Conservation (phyloP, 441 rosid genomes). For the Adansonia gregorii region DNA sequence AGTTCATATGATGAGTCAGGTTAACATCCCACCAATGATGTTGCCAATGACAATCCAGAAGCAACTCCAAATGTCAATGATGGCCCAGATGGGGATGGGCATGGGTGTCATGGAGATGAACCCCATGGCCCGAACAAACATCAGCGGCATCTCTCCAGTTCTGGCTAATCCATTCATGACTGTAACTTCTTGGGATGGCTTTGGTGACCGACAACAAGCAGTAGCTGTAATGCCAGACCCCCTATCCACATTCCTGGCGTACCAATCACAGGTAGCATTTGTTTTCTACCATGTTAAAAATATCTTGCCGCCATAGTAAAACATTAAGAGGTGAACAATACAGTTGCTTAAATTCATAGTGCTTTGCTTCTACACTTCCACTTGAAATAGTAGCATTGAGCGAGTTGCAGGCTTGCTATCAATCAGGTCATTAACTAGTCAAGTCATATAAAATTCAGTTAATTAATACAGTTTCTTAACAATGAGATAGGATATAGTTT, state of each 20-base stretch:
- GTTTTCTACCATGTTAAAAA: neutral
- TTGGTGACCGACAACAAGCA: constrained; percentile 42
- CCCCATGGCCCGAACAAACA: constrained; percentile 51
- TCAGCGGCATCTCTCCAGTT: constrained; percentile 47
- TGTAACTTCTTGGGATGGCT: constrained; percentile 62
- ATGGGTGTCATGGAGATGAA: constrained; percentile 59
- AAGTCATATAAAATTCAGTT: too few species aligned
- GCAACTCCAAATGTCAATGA: constrained; percentile 76
- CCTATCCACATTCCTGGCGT: constrained; percentile 65
- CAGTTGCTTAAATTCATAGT: too few species aligned
- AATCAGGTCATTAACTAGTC: too few species aligned
- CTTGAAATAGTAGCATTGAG: too few species aligned
- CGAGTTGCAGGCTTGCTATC: too few species aligned
- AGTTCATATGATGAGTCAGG: constrained; percentile 75
- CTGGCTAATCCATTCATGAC: constrained; percentile 63
- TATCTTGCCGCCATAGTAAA: neutral
- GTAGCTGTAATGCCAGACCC: constrained; percentile 54
- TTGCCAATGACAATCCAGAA: constrained; percentile 77
- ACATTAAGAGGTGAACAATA: too few species aligned
- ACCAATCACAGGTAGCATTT: constrained; percentile 61
- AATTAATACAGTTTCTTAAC: too few species aligned
- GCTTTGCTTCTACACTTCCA: too few species aligned
- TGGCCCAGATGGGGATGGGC: constrained; percentile 58
- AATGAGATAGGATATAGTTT: too few species aligned
- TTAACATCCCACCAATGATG: constrained; percentile 76